phyloP scores from a whole-genome alignment of 1,284 basidiomycete genomes.

The Ceratobasidium sp. region DNA sequence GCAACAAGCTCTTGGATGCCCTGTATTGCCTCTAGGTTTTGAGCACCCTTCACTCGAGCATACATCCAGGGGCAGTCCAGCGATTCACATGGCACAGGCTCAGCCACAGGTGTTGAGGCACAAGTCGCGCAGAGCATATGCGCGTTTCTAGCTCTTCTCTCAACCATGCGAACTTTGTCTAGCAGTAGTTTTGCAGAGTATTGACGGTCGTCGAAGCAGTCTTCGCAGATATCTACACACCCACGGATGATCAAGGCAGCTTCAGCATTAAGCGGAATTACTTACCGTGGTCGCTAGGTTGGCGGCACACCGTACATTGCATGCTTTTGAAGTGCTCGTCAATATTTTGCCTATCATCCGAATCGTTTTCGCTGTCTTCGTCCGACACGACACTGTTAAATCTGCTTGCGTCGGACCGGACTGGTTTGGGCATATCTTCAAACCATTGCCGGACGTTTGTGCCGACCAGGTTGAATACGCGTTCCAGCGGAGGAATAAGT shows the following conservation, averaged over 20 bases:
- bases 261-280: neutral
- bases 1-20: conserved; percentile 51
- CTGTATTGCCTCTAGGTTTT: conserved; percentile 63
- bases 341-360: conserved; percentile 63
- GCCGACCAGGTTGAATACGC: conserved; percentile 92
- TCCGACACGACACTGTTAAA: conserved; percentile 53
- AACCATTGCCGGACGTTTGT: conserved; percentile 92
- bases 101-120: conserved; percentile 63
- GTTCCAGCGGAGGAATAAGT: conserved; percentile 88
- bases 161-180: conserved; percentile 66
- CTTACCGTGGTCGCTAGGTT: conserved; percentile 65
- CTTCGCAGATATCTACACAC: conserved; percentile 70
- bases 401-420: conserved; percentile 53
- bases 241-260: conserved; percentile 5
- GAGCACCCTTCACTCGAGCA: conserved; percentile 71
- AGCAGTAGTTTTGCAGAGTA: conserved; percentile 70
- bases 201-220: conserved; percentile 66
- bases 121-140: conserved; percentile 80
- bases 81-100: conserved; percentile 79
- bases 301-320: conserved; percentile 76
- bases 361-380: conserved; percentile 54
- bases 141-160: conserved; percentile 65
- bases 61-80: conserved; percentile 87
- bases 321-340: conserved; percentile 80
- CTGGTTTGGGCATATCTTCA: conserved; percentile 81